phyloP scores from a whole-genome alignment of 2,329 filamentous ascomycete species.

The Trichoderma sp. region DNA sequence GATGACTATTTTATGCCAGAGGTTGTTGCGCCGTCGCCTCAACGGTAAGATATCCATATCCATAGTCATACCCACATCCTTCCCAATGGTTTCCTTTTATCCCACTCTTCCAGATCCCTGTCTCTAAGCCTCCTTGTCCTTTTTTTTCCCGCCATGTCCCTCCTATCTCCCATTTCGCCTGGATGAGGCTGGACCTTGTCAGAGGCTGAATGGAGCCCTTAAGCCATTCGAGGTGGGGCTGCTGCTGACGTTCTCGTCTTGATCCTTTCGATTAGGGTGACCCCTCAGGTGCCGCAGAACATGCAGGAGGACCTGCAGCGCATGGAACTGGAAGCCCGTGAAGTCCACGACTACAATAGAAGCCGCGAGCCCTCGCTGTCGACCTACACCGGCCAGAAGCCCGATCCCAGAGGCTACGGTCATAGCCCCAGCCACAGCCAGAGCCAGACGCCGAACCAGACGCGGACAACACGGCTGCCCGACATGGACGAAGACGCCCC shows the following conservation, averaged over 20 bases:
- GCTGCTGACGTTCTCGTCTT: slow-evolving; percentile 36
- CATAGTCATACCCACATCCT: background rate
- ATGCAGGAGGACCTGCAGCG: slow-evolving; percentile 93
- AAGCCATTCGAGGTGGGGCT: slow-evolving; percentile 31
- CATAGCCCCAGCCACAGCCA: background rate
- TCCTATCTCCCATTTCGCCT: slow-evolving; percentile 22
- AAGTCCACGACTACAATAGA: slow-evolving; percentile 35
- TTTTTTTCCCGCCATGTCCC: background rate
- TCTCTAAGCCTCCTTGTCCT: slow-evolving; percentile 11
- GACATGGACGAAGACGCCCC: slow-evolving; percentile 58
- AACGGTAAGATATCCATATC: slow-evolving; percentile 46
- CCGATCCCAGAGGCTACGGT: slow-evolving; percentile 13
- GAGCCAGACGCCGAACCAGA: slow-evolving; percentile 12
- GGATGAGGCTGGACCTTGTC: slow-evolving; percentile 11
- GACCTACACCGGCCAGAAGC: slow-evolving; percentile 33
- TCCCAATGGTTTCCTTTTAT: background rate
- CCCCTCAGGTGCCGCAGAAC: slow-evolving; percentile 92
- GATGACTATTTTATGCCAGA: slow-evolving; percentile 63
- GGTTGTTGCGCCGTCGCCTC: slow-evolving; percentile 56
- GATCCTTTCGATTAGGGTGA: slow-evolving; percentile 61
- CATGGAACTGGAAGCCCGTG: slow-evolving; percentile 77
- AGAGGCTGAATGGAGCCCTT: slow-evolving; percentile 17
- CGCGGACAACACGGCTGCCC: slow-evolving; percentile 36
- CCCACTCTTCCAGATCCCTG: background rate
- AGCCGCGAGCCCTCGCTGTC: slow-evolving; percentile 46